Evolutionary conservation across 495 filamentous ascomycete genomes (phyloP).

Genomic region (Polyplosphaeria fusca): DNA sequence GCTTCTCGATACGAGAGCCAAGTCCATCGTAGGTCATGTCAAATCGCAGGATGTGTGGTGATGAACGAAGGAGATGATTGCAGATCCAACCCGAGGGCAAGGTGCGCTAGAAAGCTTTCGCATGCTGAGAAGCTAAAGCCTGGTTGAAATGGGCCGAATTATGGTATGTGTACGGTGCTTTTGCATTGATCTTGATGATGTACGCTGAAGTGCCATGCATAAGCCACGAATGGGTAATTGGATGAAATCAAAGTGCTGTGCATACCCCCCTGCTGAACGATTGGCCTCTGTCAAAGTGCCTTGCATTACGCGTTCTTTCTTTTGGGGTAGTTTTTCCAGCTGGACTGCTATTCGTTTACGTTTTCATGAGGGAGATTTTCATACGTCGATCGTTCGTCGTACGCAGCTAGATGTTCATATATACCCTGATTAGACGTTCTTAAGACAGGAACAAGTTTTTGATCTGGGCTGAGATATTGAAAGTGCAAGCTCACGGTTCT

Average conservation of each 20-base stretch:
- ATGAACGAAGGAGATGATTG: background rate
- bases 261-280: background rate
- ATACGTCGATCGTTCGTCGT: too few relatives aligned
- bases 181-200: background rate
- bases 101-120: background rate
- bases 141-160: background rate
- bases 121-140: background rate
- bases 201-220: background rate
- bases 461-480: too few relatives aligned
- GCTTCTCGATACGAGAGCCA: background rate
- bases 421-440: too few relatives aligned
- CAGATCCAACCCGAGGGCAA: background rate
- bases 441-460: too few relatives aligned
- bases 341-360: background rate
- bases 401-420: too few relatives aligned
- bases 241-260: background rate
- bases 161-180: background rate
- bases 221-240: background rate
- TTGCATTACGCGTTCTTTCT: background rate
- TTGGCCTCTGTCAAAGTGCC: background rate
- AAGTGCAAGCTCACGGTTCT: too few relatives aligned
- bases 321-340: background rate
- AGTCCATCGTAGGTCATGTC: background rate
- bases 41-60: background rate
- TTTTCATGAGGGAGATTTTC: too few relatives aligned